Percentiles rank a stretch among this genome's conserved stretches.
phyloP scores from a whole-genome alignment of 306 rosid genomes.

The Lathyrus sativus region DNA sequence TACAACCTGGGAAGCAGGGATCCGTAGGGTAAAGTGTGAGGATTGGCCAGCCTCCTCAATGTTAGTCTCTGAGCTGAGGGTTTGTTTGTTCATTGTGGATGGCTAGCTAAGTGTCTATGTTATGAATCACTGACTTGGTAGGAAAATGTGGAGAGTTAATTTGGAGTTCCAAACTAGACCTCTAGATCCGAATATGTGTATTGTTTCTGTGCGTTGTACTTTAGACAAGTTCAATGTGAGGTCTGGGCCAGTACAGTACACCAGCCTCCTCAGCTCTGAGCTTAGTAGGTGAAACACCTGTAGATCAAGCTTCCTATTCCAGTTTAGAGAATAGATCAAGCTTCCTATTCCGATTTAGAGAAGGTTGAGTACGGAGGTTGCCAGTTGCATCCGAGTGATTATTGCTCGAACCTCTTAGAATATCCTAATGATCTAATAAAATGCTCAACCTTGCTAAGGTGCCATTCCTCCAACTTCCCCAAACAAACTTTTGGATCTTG shows the following conservation, averaged over 20 bases:
- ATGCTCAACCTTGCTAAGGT: neutral
- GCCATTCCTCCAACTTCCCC: neutral
- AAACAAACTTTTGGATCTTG: neutral
- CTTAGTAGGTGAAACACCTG: neutral
- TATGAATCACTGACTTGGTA: neutral
- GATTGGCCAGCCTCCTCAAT: neutral
- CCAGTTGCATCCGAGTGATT: neutral
- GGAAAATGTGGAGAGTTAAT: conserved; percentile 3
- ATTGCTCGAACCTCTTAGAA: neutral
- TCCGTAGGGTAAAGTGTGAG: neutral
- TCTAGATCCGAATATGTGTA: neutral
- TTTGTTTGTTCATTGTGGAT: neutral
- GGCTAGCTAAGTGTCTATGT: neutral
- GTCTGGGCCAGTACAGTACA: neutral
- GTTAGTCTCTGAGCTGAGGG: neutral
- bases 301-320: neutral
- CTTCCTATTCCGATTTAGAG: neutral
- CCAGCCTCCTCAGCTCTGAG: neutral
- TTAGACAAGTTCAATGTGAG: neutral
- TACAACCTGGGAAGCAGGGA: neutral
- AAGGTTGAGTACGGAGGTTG: neutral
- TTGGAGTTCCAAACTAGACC: conserved; percentile 2
- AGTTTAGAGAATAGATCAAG: neutral
- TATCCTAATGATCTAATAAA: neutral
- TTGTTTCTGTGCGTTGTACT: neutral